Evolutionary conservation across 768 basidiomycete species (phyloP).

Genomic region (Tricholoma flavovirens): DNA sequence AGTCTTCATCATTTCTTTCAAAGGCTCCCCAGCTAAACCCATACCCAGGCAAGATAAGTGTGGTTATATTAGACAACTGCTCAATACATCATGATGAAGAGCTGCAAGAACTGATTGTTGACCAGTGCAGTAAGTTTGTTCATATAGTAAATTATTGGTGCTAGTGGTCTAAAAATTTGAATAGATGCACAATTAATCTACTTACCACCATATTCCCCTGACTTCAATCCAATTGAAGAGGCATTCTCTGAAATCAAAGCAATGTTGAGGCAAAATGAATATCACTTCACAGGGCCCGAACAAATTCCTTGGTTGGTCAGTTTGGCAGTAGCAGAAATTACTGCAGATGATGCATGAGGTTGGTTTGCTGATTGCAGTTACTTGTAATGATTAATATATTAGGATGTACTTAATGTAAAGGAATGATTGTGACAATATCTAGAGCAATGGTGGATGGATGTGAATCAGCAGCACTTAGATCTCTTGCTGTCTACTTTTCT

Average conservation of each 20-base stretch:
- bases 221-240: not conserved
- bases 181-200: not conserved
- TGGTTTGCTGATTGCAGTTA: not conserved
- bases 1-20: no score
- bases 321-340: not conserved
- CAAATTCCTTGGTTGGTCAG: not conserved
- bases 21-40: not conserved
- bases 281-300: not conserved
- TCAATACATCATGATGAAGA: not conserved
- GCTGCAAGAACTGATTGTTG: not conserved
- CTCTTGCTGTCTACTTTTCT: no score
- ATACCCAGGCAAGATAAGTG: not conserved
- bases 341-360: not conserved
- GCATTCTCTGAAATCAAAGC: not conserved
- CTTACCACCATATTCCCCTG: not conserved
- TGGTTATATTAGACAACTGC: not conserved
- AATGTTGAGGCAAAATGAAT: not conserved
- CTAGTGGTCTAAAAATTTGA: no score
- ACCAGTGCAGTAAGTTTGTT: not conserved
- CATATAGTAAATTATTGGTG: no score
- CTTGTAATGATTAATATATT: not conserved
- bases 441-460: no score
- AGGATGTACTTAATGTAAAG: no score
- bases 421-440: no score
- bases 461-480: no score